Evolutionary conservation across 345 rosid genomes (phyloP), one percentile per base, ranked within the genome.

Genomic region (Eutrema japonicum): DNA sequence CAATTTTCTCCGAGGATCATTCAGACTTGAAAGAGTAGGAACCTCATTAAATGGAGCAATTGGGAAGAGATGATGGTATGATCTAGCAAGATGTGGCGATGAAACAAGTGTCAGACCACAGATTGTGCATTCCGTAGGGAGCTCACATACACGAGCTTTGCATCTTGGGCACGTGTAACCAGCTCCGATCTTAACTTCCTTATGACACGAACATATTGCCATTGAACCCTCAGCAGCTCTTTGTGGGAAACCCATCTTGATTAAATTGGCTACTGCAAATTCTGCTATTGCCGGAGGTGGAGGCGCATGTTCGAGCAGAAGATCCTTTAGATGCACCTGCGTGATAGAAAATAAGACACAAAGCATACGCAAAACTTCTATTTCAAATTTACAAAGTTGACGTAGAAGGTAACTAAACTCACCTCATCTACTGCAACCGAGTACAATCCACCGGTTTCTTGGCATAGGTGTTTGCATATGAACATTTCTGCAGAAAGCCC

Each of bases 271-370:
- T 27, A 83, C 71, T 35, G 96, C 97, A 79, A 83, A 92, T 76
- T 95, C 96, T 53, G 96, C 98, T 82, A 95, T 88, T 38, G 92
- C 94, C 1, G 97, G 97, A 75, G 99, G 96, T 53, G 97, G 96
- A 9, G 91, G 93, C n/a, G 98, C 98, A 79, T 95, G 98, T 82
- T 95, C 97, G 16, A 92, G 41, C 11, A 90, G 69, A 57, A 88
- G 71, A 81, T 87, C 99, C 82, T 92, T 95, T 16, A 95, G 68
- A 70, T 95, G 99, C 38, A 79, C 79, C 97, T 92, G 79, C 70
- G 56, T 13, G 18, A 33, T 0, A 51, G 42, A 66, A 50, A 56
- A 66, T 29, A 7, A 64, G 10, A 81, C 30, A 42, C 8, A 46
- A 45, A 61, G 38, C 32, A 18, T 32, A 45, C 16, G 10, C 1